phyloP scores from a whole-genome alignment of 176 grass and related monocot genomes.

The Bonia amplexicaulis region DNA sequence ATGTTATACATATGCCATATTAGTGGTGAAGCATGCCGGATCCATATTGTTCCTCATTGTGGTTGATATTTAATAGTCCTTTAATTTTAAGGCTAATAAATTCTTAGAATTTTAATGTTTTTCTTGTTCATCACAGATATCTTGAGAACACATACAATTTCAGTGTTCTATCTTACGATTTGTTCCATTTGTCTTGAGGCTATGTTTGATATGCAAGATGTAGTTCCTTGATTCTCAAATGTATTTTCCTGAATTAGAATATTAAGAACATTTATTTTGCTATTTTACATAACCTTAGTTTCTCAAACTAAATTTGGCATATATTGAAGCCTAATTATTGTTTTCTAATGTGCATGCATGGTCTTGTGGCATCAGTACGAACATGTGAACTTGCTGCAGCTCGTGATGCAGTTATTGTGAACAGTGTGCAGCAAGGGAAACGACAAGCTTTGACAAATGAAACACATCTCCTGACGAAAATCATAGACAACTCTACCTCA shows the following conservation, averaged over 20 bases:
- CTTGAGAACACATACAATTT: background rate
- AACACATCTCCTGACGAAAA: constrained; percentile 10
- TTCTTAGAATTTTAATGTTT: background rate
- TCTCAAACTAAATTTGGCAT: background rate
- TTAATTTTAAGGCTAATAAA: background rate
- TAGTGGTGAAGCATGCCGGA: background rate
- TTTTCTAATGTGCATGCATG: background rate
- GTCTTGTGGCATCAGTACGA: background rate
- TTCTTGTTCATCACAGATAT: background rate
- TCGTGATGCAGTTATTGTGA: background rate
- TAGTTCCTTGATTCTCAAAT: background rate
- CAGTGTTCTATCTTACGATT: background rate
- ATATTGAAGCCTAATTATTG: background rate
- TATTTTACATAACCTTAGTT: background rate
- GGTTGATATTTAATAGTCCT: background rate
- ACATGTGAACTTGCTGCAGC: constrained; percentile 16
- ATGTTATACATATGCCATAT: background rate
- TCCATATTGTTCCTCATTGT: background rate
- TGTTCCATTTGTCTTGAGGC: background rate
- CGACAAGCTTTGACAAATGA: constrained; percentile 3
- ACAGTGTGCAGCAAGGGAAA: constrained; percentile 14
- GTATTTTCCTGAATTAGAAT: background rate
- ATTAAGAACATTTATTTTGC: background rate
- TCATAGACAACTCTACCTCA: constrained; percentile 14
- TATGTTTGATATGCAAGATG: background rate